Conservation (phyloP, 2,329 filamentous ascomycete species). For the Penicillium sp. region DNA sequence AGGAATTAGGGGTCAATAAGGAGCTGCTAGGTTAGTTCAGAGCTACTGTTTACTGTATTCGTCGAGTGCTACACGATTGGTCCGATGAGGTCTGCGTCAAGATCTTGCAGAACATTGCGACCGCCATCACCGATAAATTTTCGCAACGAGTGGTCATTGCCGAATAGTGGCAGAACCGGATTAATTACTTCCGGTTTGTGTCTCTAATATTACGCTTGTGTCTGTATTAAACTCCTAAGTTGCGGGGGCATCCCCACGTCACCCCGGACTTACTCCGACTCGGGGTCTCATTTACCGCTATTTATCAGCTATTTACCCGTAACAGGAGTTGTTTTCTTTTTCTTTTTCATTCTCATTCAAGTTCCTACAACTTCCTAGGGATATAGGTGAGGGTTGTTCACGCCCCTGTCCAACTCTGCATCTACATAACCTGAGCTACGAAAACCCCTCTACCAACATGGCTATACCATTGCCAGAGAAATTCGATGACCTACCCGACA, state of each 20-base stretch:
- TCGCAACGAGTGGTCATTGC: no score
- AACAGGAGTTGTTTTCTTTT: neutral
- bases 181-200: no score
- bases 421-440: neutral
- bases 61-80: no score
- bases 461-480: slow-evolving; percentile 26
- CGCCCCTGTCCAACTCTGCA: neutral
- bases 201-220: no score
- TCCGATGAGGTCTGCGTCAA: no score
- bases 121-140: no score
- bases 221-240: neutral
- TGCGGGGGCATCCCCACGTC: slow-evolving; percentile 17
- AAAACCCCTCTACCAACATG: neutral
- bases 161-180: no score
- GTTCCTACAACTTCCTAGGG: neutral
- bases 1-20: no score
- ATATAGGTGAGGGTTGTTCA: neutral
- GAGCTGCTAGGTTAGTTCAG: no score
- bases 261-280: slow-evolving; percentile 20
- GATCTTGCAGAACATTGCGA: no score
- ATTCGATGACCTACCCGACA: slow-evolving; percentile 49
- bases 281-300: neutral
- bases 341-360: neutral
- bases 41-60: no score
- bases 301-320: neutral